Percentiles rank a stretch among this genome's conserved stretches.
Conservation (phyloP, 768 basidiomycete genomes). For the Pseudohyphozyma bogoriensis region DNA sequence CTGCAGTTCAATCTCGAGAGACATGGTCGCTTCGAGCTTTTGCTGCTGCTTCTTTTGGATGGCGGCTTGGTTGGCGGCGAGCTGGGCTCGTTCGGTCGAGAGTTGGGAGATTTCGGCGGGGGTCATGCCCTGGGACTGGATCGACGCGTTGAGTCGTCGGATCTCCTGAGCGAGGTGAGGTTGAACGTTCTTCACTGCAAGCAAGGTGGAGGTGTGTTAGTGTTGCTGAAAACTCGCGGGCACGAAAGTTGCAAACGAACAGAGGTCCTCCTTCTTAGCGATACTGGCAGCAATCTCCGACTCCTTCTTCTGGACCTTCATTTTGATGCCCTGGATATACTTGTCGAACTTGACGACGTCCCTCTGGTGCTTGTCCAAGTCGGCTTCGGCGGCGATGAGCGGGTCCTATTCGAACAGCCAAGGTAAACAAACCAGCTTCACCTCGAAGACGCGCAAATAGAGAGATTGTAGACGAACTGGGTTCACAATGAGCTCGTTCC, state of each 20-base stretch:
- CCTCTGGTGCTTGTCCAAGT: conserved; percentile 53
- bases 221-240: not conserved
- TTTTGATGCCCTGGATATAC: conserved; percentile 38
- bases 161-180: conserved; percentile 53
- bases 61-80: conserved; percentile 4
- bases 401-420: conserved; percentile 50
- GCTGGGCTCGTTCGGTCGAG: conserved; percentile 69
- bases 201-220: not conserved
- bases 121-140: conserved; percentile 85
- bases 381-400: conserved; percentile 43
- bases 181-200: conserved; percentile 53
- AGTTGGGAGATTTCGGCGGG: too few relatives aligned
- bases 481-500: not conserved
- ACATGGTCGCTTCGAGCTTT: conserved; percentile 62
- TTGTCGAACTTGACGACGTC: conserved; percentile 45
- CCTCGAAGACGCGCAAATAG: conserved; percentile 17
- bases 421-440: conserved; percentile 35
- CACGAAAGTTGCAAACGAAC: conserved; percentile 30
- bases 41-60: conserved; percentile 61
- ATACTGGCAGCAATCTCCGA: conserved; percentile 55
- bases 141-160: conserved; percentile 57
- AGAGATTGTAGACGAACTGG: too few relatives aligned
- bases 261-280: conserved; percentile 38
- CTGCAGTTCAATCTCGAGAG: conserved; percentile 65
- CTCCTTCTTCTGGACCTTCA: conserved; percentile 56